phyloP scores from a whole-genome alignment of 495 filamentous ascomycete species.

The Lentithecium fluviatile region DNA sequence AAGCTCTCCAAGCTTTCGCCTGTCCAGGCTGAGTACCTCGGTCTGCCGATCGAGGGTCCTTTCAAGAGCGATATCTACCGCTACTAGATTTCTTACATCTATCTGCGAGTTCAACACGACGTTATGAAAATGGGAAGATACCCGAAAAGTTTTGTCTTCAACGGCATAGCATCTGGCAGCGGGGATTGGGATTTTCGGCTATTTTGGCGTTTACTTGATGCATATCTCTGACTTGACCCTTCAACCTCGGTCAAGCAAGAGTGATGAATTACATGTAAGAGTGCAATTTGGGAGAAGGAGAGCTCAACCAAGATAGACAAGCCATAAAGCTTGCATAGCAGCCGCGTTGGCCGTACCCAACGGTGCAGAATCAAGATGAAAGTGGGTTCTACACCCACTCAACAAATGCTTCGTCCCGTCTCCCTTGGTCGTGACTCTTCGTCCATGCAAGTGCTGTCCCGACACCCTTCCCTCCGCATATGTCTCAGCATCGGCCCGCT shows the following conservation, averaged over 20 bases:
- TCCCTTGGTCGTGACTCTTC: no score
- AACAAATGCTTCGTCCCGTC: no score
- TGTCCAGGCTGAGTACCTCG: slow-evolving; percentile 92
- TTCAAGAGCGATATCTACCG: slow-evolving; percentile 82
- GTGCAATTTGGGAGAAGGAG: background rate
- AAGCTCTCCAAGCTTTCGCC: slow-evolving; percentile 81
- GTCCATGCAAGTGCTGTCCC: no score
- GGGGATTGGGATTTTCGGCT: slow-evolving; percentile 13
- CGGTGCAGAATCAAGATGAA: no score
- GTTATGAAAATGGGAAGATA: slow-evolving; percentile 48
- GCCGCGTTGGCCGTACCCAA: no score
- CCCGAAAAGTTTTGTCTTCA: slow-evolving; percentile 51
- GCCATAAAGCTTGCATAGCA: background rate
- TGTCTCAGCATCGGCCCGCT: no score
- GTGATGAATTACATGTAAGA: slow-evolving; percentile 3
- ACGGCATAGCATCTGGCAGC: slow-evolving; percentile 39
- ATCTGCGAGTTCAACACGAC: slow-evolving; percentile 38
- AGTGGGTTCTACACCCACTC: no score
- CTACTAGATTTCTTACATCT: slow-evolving; percentile 45
- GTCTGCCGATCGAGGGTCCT: slow-evolving; percentile 77
- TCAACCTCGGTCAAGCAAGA: slow-evolving; percentile 27
- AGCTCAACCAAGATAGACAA: background rate
- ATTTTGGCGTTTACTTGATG: slow-evolving; percentile 13
- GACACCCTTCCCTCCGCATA: no score
- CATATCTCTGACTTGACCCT: slow-evolving; percentile 26